Percentiles rank a stretch among this genome's conserved stretches.
Conservation (phyloP, 257 asterid species). For the Petunia axillaris region DNA sequence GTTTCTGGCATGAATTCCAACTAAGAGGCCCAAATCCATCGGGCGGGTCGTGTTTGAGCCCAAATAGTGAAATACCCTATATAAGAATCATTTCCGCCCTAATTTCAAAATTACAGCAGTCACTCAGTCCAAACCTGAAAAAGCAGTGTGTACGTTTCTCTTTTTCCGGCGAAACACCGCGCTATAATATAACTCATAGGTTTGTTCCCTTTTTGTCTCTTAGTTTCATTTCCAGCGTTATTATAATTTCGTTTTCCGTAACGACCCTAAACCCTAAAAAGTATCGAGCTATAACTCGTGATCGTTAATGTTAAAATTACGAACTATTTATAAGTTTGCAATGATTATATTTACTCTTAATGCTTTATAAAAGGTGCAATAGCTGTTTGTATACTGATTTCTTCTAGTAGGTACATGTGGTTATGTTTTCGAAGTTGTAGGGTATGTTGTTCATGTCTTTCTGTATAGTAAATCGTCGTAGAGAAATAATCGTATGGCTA, state of each 20-base stretch:
- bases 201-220: background rate
- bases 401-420: background rate
- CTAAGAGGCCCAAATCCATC: conserved; percentile 7
- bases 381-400: background rate
- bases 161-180: background rate
- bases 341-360: background rate
- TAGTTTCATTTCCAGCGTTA: background rate
- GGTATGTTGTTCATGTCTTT: background rate
- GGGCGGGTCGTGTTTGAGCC: background rate
- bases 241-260: background rate
- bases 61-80: background rate
- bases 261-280: background rate
- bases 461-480: background rate
- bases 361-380: background rate
- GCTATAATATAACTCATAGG: background rate
- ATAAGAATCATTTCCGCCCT: background rate
- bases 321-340: background rate
- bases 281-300: background rate
- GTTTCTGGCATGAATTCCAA: background rate
- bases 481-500: too few relatives aligned
- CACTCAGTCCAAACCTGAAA: background rate
- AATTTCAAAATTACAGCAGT: conserved; percentile 23
- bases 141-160: too few relatives aligned
- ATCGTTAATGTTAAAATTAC: background rate
- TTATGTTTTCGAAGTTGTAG: background rate